Percentiles rank a stretch among this genome's conserved stretches.
phyloP scores from a whole-genome alignment of 2,329 filamentous ascomycete species.

The Mariannaea elegans region DNA sequence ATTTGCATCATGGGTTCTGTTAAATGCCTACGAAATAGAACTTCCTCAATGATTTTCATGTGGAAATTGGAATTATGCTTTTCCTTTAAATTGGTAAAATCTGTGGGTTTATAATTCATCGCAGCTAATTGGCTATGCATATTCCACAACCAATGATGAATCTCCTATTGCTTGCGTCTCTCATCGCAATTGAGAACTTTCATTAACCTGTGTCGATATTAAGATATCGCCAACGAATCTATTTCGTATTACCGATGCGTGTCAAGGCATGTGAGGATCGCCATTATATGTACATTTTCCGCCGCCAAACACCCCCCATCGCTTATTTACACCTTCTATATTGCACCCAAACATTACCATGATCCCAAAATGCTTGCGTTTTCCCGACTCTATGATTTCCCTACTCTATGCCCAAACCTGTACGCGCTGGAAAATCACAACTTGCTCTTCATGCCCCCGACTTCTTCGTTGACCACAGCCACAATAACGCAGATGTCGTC shows the following conservation, averaged over 20 bases:
- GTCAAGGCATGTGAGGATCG: slow-evolving; percentile 27
- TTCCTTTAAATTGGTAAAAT: neutral
- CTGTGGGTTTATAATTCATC: neutral
- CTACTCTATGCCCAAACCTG: slow-evolving; percentile 36
- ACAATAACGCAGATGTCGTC: slow-evolving; percentile 95
- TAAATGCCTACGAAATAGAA: neutral
- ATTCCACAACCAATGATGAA: neutral
- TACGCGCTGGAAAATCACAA: slow-evolving; percentile 40
- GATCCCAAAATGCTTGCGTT: slow-evolving; percentile 39
- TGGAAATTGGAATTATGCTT: too few species aligned
- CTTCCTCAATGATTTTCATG: neutral
- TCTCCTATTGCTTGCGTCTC: neutral
- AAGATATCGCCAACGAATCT: neutral
- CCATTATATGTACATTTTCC: slow-evolving; percentile 32
- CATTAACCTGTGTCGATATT: neutral
- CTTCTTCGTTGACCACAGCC: slow-evolving; percentile 76
- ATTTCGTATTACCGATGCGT: slow-evolving; percentile 30
- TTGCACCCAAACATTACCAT: slow-evolving; percentile 39
- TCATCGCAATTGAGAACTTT: neutral
- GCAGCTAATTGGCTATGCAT: neutral
- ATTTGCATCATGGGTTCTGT: neutral
- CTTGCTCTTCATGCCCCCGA: slow-evolving; percentile 43
- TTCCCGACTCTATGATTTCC: slow-evolving; percentile 35
- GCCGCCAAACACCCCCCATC: slow-evolving; percentile 25
- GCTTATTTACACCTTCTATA: slow-evolving; percentile 28